Conservation (phyloP, 2,329 filamentous ascomycete genomes). For the Aspergillus sp. region DNA sequence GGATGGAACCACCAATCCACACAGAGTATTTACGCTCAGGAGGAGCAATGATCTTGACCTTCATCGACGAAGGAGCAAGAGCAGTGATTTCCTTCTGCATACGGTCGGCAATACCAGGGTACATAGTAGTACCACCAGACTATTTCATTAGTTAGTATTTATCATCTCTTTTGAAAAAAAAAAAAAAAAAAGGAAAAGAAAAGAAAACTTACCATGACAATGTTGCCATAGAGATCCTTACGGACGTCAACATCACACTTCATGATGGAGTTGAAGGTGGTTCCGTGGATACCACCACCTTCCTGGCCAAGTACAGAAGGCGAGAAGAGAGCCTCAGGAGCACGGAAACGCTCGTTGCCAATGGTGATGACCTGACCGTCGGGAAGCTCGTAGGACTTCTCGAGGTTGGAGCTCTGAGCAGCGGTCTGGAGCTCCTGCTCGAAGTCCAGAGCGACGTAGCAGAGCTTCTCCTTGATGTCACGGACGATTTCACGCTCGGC, state of each 20-base stretch:
- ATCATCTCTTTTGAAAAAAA: too few relatives aligned
- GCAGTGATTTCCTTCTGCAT: conserved; percentile 99
- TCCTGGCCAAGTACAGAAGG: conserved; percentile 97
- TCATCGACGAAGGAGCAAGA: conserved; percentile 98
- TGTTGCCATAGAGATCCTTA: conserved; percentile 99
- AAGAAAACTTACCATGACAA: conserved; percentile 82
- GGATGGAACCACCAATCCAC: conserved; percentile 99
- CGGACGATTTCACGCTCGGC: conserved; percentile 99
- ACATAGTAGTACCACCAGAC: conserved; percentile 99
- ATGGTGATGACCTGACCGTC: conserved; percentile 99
- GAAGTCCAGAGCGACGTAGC: conserved; percentile 99
- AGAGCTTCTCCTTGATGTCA: conserved; percentile 99
- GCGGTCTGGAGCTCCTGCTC: conserved; percentile 99
- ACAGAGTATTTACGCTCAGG: conserved; percentile 99
- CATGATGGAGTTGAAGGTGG: conserved; percentile 99
- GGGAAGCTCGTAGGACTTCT: conserved; percentile 99
- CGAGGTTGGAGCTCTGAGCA: conserved; percentile 94
- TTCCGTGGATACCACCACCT: conserved; percentile 97
- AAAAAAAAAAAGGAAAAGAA: too few relatives aligned
- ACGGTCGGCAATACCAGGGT: conserved; percentile 99
- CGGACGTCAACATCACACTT: conserved; percentile 99
- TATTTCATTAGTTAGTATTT: conserved; percentile 33
- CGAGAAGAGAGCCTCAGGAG: conserved; percentile 99
- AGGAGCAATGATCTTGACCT: conserved; percentile 99
- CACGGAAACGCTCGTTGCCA: conserved; percentile 99